Evolutionary conservation across 306 rosid species (phyloP).

Genomic region (Mimosa pudica): DNA sequence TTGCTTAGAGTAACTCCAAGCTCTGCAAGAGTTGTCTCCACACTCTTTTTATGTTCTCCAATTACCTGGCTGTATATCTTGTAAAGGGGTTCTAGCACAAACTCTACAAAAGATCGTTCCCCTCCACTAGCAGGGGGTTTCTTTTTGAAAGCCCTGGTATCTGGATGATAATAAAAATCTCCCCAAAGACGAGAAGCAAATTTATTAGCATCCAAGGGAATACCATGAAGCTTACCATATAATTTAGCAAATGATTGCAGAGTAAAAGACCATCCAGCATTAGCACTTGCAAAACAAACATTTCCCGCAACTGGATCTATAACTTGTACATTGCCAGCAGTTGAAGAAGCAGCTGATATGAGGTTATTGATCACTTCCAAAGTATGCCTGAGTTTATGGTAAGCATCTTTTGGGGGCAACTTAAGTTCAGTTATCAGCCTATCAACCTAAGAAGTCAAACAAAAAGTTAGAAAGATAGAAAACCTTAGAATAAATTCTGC

Average conservation of each 20-base stretch:
- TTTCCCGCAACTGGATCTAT: slow-evolving; percentile 93
- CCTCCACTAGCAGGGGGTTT: slow-evolving; percentile 90
- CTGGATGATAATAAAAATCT: slow-evolving; percentile 81
- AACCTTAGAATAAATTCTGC: not conserved
- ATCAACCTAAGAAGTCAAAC: slow-evolving; percentile 64
- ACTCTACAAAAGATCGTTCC: slow-evolving; percentile 94
- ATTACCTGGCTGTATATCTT: slow-evolving; percentile 95
- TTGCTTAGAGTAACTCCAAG: slow-evolving; percentile 93
- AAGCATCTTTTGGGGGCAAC: slow-evolving; percentile 95
- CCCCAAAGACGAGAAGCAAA: slow-evolving; percentile 98
- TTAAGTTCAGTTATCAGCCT: slow-evolving; percentile 94
- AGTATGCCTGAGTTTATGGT: slow-evolving; percentile 89
- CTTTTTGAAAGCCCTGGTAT: slow-evolving; percentile 74
- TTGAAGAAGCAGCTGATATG: slow-evolving; percentile 84
- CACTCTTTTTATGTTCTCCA: slow-evolving; percentile 98
- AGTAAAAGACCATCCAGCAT: slow-evolving; percentile 98
- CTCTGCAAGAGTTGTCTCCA: slow-evolving; percentile 94
- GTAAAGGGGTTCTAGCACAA: slow-evolving; percentile 90
- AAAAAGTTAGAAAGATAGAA: slow-evolving; percentile 26
- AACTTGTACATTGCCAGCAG: slow-evolving; percentile 87
- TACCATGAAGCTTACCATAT: slow-evolving; percentile 86
- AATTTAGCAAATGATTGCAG: slow-evolving; percentile 90
- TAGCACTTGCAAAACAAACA: slow-evolving; percentile 93
- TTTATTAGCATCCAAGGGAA: slow-evolving; percentile 73
- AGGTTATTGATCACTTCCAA: slow-evolving; percentile 85